Conservation (phyloP, 805 yeast species). For the Kazachstania bromeliacearum region DNA sequence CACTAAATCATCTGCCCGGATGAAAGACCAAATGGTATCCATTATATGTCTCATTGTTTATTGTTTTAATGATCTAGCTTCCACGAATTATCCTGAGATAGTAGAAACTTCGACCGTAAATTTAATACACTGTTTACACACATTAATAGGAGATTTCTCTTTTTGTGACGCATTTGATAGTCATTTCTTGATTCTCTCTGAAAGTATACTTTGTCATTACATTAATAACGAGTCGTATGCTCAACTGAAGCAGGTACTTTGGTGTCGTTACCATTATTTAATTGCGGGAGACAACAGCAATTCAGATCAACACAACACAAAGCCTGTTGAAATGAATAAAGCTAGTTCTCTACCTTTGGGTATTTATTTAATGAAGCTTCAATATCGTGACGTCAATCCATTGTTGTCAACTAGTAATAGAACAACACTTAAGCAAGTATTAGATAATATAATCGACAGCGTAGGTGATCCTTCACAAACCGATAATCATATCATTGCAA, state of each 20-base stretch:
- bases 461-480: slow-evolving; percentile 54
- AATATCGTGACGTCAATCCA: slow-evolving; percentile 45
- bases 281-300: slow-evolving; percentile 49
- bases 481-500: slow-evolving; percentile 33
- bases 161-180: slow-evolving; percentile 64
- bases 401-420: slow-evolving; percentile 45
- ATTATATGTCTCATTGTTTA: slow-evolving; percentile 7
- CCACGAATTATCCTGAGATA: slow-evolving; percentile 1
- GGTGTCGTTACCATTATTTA: slow-evolving; percentile 66
- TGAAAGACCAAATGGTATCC: slow-evolving; percentile 38
- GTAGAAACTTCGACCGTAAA: slow-evolving; percentile 7
- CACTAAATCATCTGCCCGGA: slow-evolving; percentile 32
- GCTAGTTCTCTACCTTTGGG: slow-evolving; percentile 25
- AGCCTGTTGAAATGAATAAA: slow-evolving; percentile 31
- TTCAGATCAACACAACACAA: slow-evolving; percentile 59
- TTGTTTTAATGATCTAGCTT: slow-evolving; percentile 6
- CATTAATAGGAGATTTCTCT: slow-evolving; percentile 57
- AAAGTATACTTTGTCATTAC: slow-evolving; percentile 40
- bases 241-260: slow-evolving; percentile 66
- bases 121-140: slow-evolving; percentile 55
- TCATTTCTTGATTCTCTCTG: slow-evolving; percentile 48
- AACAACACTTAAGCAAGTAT: slow-evolving; percentile 58
- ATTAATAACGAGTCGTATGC: slow-evolving; percentile 42
- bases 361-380: slow-evolving; percentile 30
- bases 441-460: slow-evolving; percentile 64